Evolutionary conservation across 768 basidiomycete genomes (phyloP).

Genomic region (Austroboletus eburneus): DNA sequence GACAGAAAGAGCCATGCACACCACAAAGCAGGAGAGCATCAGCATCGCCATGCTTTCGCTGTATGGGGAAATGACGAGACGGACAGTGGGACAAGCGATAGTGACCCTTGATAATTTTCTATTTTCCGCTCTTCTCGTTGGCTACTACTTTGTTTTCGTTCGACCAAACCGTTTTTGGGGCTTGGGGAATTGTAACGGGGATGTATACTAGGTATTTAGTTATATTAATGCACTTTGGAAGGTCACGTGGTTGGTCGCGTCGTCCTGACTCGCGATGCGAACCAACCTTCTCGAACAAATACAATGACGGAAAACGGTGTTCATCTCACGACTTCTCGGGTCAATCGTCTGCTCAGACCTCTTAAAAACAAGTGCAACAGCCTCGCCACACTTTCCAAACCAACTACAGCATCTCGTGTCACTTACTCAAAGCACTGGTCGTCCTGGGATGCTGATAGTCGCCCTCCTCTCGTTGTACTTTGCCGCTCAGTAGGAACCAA

Average conservation of each 20-base stretch:
- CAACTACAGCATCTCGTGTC: constrained; percentile 14
- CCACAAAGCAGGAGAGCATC: constrained; percentile 19
- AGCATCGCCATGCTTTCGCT: constrained; percentile 61
- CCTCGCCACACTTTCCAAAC: constrained; percentile 27
- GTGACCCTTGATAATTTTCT: constrained; percentile 36
- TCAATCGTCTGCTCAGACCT: constrained; percentile 45
- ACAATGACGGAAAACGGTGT: constrained; percentile 16
- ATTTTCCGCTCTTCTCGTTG: not conserved
- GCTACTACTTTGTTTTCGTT: constrained; percentile 7
- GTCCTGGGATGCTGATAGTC: constrained; percentile 17
- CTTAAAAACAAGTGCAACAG: constrained; percentile 43
- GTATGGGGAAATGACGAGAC: constrained; percentile 89
- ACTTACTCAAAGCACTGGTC: constrained; percentile 15
- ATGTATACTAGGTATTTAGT: not conserved
- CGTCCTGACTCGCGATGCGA: not conserved
- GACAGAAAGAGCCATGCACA: constrained; percentile 15
- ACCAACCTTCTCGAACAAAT: too few relatives aligned
- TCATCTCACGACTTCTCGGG: constrained; percentile 37
- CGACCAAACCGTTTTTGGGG: not conserved
- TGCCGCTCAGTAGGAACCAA: constrained; percentile 34
- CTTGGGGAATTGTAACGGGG: not conserved
- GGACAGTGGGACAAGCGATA: constrained; percentile 79
- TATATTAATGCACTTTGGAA: not conserved
- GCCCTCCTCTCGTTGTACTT: constrained; percentile 37
- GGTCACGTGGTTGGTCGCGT: constrained; percentile 16